These are phyloP conservation scores for Boletus rubroflammeus DNA, from an alignment of 768 basidiomycete genomes.

Conservation along the genomic window DNA sequence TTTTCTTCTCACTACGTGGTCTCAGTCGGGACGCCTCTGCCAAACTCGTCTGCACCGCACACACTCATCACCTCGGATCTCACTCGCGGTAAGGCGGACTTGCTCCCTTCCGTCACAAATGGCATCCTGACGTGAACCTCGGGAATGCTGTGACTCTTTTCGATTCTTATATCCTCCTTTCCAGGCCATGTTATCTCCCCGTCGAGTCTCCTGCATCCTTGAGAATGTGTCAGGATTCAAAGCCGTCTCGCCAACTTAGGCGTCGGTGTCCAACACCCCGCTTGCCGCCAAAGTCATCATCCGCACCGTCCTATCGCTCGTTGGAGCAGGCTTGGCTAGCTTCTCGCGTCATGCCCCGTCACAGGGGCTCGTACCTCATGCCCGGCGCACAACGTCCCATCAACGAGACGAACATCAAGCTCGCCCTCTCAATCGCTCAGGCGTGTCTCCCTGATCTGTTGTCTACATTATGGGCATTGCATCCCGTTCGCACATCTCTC, in stretches of 20 bases:
- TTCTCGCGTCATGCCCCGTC: constrained; percentile 49
- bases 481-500: constrained; percentile 66
- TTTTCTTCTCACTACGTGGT: constrained; percentile 24
- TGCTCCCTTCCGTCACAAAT: constrained; percentile 18
- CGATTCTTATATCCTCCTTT: constrained; percentile 30
- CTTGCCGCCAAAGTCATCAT: neutral
- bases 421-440: constrained; percentile 54
- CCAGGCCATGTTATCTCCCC: constrained; percentile 13
- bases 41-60: constrained; percentile 32
- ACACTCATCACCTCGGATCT: constrained; percentile 33
- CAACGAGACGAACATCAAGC: constrained; percentile 48
- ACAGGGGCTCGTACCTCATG: constrained; percentile 44
- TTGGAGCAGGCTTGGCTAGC: constrained; percentile 52
- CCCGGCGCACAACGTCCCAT: constrained; percentile 72
- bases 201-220: constrained; percentile 9
- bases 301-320: constrained; percentile 7
- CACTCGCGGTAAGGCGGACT: constrained; percentile 22
- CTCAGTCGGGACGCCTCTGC: constrained; percentile 31
- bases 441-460: constrained; percentile 56
- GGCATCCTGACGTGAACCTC: constrained; percentile 30
- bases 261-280: constrained; percentile 15
- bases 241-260: constrained; percentile 19
- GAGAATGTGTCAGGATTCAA: constrained; percentile 26
- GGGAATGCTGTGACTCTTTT: constrained; percentile 30
- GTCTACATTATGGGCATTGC: constrained; percentile 46